Evolutionary conservation across 2,329 filamentous ascomycete genomes (phyloP), one percentile per base, ranked within the genome.

Genomic region (Aspergillus sojae): DNA sequence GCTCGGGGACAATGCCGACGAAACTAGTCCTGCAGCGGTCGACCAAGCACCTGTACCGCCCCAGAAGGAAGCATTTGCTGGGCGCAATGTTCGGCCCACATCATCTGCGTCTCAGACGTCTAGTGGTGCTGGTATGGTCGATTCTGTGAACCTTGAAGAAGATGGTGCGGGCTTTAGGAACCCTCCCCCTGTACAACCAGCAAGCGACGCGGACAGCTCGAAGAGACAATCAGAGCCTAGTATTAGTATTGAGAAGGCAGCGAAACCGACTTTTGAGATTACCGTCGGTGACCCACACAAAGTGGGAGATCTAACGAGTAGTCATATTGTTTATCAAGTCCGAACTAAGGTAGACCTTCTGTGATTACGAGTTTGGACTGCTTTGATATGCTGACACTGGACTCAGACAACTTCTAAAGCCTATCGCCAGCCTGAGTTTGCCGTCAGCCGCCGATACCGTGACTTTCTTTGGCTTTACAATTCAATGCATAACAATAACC

Each of bases 381-480:
- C 64, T n/a, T 45, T 36, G n/a, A 21, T 21, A 23, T 32, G 39
- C 64, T 68, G 48, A 68, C 30, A 21, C 54, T 68, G 60, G 70
- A 60, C 36, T 6, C 69, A 96, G 91, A 99, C 95, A 14, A 92
- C 93, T 1, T 98, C 94, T 43, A 97, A 97, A 82, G 95, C 93
- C 58, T 99, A 98, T 79, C 92, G 91, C 75, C 91, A 94, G 73
- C 85, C 92, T 58, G 94, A 97, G 74, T 98, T 99, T 74, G 90
- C 93, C 62, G 95, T 99, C 70, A 96, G 93, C 73, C 87, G 95
- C 71, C 88, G 95, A 74, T 99, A 98, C 79, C 90, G 94, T 63
- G 95, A 99, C 80, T 99, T 99, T 77, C 83, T 99, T 59, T 99
- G 95, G 95, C 88, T 99, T 32, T 99, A 99, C 79, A 97, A 90